Percentiles rank a stretch among this genome's conserved stretches.
Conservation (phyloP, 768 basidiomycete species). For the Tulasnella sp. region DNA sequence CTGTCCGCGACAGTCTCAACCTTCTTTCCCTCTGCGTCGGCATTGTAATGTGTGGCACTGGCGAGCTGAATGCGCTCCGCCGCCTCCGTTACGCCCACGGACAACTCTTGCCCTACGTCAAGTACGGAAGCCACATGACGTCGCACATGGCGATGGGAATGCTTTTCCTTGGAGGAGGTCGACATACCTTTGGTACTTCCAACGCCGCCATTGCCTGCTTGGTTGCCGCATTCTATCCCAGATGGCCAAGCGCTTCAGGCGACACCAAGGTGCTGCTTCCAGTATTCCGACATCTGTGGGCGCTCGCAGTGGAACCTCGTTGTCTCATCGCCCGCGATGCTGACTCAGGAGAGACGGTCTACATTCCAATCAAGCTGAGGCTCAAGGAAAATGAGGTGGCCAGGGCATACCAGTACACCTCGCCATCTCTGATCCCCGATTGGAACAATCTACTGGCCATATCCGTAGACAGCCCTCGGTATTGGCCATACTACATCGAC, state of each 20-base stretch:
- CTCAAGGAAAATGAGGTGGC: constrained; percentile 57
- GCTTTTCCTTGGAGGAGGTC: constrained; percentile 88
- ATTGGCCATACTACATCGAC: constrained; percentile 90
- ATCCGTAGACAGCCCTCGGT: constrained; percentile 87
- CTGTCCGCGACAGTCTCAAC: constrained; percentile 82
- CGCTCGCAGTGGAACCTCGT: constrained; percentile 88
- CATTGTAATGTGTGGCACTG: constrained; percentile 97
- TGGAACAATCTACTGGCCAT: constrained; percentile 77
- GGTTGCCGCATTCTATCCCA: constrained; percentile 87
- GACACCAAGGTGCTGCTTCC: constrained; percentile 92
- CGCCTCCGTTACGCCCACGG: constrained; percentile 87
- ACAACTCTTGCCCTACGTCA: constrained; percentile 57
- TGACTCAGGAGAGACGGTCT: constrained; percentile 84
- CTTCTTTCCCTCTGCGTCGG: constrained; percentile 80
- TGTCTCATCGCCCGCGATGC: constrained; percentile 91
- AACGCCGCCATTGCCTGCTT: constrained; percentile 88
- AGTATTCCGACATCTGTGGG: constrained; percentile 93
- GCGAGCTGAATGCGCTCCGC: constrained; percentile 84
- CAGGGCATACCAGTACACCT: constrained; percentile 75
- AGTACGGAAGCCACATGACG: constrained; percentile 86
- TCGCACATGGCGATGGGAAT: constrained; percentile 88
- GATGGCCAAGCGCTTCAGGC: constrained; percentile 69
- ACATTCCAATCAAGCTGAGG: constrained; percentile 86
- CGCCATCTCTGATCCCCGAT: constrained; percentile 89
- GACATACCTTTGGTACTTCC: constrained; percentile 87